Evolutionary conservation across 805 yeast genomes (phyloP), one percentile per base, ranked within the genome.

Genomic region (Tetrapisispora nanseiensis): DNA sequence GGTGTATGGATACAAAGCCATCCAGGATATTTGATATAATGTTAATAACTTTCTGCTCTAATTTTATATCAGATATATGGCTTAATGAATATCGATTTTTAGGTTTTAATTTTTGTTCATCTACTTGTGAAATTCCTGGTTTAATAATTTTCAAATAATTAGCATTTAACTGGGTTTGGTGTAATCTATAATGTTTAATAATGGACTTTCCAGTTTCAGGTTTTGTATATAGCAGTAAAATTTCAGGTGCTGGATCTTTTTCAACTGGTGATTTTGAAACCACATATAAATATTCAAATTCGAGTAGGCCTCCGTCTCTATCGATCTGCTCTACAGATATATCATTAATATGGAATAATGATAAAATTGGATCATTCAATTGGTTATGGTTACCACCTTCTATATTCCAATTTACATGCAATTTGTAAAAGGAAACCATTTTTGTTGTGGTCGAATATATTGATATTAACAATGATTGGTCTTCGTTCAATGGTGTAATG

Each of bases 401-500:
- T 7, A 53, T 51, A 37, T 61, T 61, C 67, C 67, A 62, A 27
- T 53, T 49, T 15, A 61, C 59, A 16, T 46, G 46, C 21, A 61
- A 42, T 43, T 55, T 61, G 43, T 57, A 61, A 34, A 62, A 55
- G 2, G 55, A 47, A 7, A 62, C 34, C 24, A 46, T 51, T n/a
- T 51, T 50, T 4, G 54, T 46, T 8, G 54, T 28, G 31, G 46
- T 53, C 6, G 64, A 60, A 36, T 51, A 57, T 2, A 59, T 52
- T 12, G 62, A 47, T 6, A 62, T 48, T 15, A 61, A 46, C 46
- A 59, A 41, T 30, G 59, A 47, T 40, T 62, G 63, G 4, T 53
- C 61, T 33, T 61, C 63, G 24, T 48, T 51, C 33, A 61, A 54
- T 21, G 63, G 63, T 1, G 65, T 58, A 26, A 61, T 50, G 34